Percentiles rank a stretch among this genome's conserved stretches.
Evolutionary conservation across 805 yeast genomes (phyloP).

Genomic region (Yarrowia alimentaria): DNA sequence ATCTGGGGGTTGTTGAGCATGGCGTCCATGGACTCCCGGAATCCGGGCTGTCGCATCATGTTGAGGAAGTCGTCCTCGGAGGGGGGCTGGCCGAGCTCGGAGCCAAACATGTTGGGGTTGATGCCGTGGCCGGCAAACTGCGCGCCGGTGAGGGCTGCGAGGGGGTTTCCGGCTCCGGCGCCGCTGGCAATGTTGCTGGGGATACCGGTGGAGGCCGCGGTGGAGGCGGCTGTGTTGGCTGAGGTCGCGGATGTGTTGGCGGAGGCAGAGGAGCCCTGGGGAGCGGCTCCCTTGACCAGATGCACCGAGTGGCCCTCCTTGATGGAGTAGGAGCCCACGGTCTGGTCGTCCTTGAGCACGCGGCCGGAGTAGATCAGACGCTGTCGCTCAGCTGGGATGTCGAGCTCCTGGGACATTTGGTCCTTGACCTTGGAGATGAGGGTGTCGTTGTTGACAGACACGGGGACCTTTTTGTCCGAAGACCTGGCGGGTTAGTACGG

Average conservation of each 20-base stretch:
- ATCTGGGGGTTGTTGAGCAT: conserved; percentile 85
- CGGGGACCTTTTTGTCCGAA: conserved; percentile 77
- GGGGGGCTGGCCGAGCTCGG: conserved; percentile 79
- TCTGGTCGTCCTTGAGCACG: conserved; percentile 81
- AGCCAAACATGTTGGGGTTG: conserved; percentile 89
- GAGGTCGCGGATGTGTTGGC: conserved; percentile 35
- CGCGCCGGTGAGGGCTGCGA: conserved; percentile 92
- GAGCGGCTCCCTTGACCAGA: conserved; percentile 76
- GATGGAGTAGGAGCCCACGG: conserved; percentile 72
- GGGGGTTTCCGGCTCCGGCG: conserved; percentile 80
- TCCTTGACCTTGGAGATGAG: conserved; percentile 71
- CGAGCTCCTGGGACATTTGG: conserved; percentile 57
- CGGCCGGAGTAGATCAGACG: conserved; percentile 91
- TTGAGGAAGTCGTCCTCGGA: conserved; percentile 69
- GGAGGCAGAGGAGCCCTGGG: conserved; percentile 39
- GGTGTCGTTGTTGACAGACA: conserved; percentile 51
- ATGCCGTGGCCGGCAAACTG: conserved; percentile 91
- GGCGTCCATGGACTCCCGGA: conserved; percentile 77
- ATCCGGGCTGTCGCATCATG: conserved; percentile 77
- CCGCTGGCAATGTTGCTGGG: conserved; percentile 89
- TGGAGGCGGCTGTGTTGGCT: conserved; percentile 29
- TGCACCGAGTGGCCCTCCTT: conserved; percentile 86
- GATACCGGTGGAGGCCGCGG: conserved; percentile 41
- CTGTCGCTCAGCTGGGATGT: conserved; percentile 74
- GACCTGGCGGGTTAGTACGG: conserved; percentile 39